Evolutionary conservation across 2,329 filamentous ascomycete species (phyloP).

Genomic region (Claviceps maximensis): DNA sequence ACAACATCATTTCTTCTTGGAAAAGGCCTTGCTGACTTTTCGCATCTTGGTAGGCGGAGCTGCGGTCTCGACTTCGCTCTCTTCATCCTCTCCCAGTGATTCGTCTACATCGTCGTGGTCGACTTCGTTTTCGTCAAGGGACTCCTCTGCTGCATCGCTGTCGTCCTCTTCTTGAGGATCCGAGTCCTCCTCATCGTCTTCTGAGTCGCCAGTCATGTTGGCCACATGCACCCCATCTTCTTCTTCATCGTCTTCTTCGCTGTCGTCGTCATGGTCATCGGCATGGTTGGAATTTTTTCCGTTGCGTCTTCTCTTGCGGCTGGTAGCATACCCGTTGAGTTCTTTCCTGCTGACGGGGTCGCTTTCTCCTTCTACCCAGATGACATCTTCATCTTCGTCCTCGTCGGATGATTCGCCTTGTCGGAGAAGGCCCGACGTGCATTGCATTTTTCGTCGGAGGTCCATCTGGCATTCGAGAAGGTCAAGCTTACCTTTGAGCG

Average conservation of each 20-base stretch:
- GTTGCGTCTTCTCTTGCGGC: conserved; percentile 24
- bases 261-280: conserved; percentile 15
- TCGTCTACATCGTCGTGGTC: conserved; percentile 44
- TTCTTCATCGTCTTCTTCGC: conserved; percentile 43
- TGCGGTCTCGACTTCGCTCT: conserved; percentile 35
- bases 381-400: conserved; percentile 56
- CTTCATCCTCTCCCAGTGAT: conserved; percentile 42
- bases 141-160: conserved; percentile 33
- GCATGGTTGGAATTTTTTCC: conserved; percentile 18
- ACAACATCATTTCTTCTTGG: conserved; percentile 21
- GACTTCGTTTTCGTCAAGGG: conserved; percentile 45
- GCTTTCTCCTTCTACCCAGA: conserved; percentile 78
- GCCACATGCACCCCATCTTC: conserved; percentile 44
- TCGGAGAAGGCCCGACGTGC: conserved; percentile 19
- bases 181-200: conserved; percentile 40
- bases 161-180: conserved; percentile 28
- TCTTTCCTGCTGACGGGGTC: conserved; percentile 31
- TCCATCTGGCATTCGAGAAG: conserved; percentile 86
- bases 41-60: conserved; percentile 33
- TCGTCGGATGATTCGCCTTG: conserved; percentile 34
- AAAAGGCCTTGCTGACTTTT: conserved; percentile 23
- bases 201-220: conserved; percentile 46
- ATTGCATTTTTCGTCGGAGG: conserved; percentile 57
- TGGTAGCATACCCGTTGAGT: conserved; percentile 19
- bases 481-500: conserved; percentile 89